phyloP scores from a whole-genome alignment of 1,284 basidiomycete genomes.

The Leccinum brunneo-olivaceum region DNA sequence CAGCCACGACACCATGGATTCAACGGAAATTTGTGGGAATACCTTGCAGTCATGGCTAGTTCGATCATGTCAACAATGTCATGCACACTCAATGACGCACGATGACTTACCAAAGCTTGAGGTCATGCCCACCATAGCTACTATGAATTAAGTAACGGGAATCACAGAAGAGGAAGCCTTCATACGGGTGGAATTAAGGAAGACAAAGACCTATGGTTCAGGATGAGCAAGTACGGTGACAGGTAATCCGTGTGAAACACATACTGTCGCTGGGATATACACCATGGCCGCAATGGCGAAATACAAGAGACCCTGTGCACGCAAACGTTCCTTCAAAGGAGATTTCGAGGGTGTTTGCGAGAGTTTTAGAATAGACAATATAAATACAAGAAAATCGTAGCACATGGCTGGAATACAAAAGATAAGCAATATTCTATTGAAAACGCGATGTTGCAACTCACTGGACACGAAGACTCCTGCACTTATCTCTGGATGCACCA shows the following conservation, averaged over 20 bases:
- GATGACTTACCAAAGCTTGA: constrained; percentile 9
- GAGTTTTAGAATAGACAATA: constrained; percentile 14
- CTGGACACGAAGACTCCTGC: constrained; percentile 13
- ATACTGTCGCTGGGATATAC: constrained; percentile 14
- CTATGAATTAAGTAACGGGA: background rate
- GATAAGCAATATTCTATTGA: background rate
- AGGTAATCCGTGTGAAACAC: background rate
- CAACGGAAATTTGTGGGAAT: background rate
- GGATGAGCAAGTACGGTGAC: background rate
- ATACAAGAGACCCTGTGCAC: constrained; percentile 18
- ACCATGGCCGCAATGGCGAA: constrained; percentile 13
- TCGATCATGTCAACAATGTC: background rate
- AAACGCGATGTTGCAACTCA: constrained; percentile 1
- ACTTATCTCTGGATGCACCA: background rate
- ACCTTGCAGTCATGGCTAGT: constrained; percentile 15
- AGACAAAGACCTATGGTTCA: constrained; percentile 9
- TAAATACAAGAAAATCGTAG: constrained; percentile 19
- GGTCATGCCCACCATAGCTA: constrained; percentile 13
- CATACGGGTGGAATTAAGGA: background rate
- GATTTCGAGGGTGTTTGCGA: constrained; percentile 11
- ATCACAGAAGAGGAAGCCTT: constrained; percentile 4
- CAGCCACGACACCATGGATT: background rate
- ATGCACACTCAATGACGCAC: background rate
- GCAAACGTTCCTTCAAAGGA: constrained; percentile 11
- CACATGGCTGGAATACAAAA: constrained; percentile 8